Evolutionary conservation across 2,329 filamentous ascomycete species (phyloP).

Genomic region (Neurospora sp.): DNA sequence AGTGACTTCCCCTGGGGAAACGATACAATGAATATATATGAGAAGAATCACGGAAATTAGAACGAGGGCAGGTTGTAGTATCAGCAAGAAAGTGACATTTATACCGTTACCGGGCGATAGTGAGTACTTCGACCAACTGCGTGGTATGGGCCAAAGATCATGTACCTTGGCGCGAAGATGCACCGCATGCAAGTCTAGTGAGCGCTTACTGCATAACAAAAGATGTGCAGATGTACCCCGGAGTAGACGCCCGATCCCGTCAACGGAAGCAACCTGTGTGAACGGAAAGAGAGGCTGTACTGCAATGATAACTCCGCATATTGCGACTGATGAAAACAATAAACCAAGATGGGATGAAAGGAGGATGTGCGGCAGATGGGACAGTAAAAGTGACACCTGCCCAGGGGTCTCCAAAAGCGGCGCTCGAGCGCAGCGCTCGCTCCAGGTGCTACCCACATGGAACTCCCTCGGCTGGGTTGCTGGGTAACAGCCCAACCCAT

Average conservation of each 20-base stretch:
- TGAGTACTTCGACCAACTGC: not conserved
- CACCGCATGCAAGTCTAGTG: not conserved
- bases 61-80: not conserved
- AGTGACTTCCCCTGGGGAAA: not conserved
- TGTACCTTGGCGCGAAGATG: not conserved
- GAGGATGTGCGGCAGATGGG: conserved; percentile 27
- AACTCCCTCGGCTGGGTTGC: not conserved
- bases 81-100: not conserved
- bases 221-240: not conserved
- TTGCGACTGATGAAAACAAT: not conserved
- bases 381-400: conserved; percentile 3
- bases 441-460: not conserved
- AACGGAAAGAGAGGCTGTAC: not conserved
- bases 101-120: not conserved
- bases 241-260: not conserved
- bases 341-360: not conserved
- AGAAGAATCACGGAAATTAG: not conserved
- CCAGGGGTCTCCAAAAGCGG: not conserved
- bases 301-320: not conserved
- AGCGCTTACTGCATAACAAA: not conserved
- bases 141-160: not conserved
- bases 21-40: not conserved
- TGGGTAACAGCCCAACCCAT: not conserved
- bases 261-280: not conserved
- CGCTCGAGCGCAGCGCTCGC: not conserved